Base-by-base conservation (phyloP, 768 basidiomycete species). In the Pseudohyphozyma bogoriensis region DNA sequence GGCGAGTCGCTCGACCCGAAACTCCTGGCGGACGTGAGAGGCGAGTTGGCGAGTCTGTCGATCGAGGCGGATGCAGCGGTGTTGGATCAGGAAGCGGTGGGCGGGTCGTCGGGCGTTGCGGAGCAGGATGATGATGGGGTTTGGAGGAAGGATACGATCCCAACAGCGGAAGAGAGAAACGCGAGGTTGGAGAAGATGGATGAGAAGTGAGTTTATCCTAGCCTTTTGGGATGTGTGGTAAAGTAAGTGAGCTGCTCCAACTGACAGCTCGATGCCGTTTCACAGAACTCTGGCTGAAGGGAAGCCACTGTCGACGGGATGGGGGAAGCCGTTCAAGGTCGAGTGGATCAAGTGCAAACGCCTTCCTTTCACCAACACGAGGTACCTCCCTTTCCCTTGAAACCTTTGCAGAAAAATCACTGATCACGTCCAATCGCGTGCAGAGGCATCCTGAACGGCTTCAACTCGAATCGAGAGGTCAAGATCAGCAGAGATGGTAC, bases 371-470 rank as follows among this genome's bases (percentile, higher is more conserved):
- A 75, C 84, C 40, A 79, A 83, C 42, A 76, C 85, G 36, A 79
- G 83, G 45, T 51, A 51, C 33, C 24, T 24, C 24, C 5, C 31
- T 20, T 35, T 33, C 31, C 20, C 12, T 50, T 31, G 5, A 3
- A 32, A 28, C 16, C 18, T 16, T 28, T 26, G 79, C 24, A 26
- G 65, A 85, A 82, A 0, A 76, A 80, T 18, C 78, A 79, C 3
- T 72, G 95, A 4, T n/a, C n/a, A n/a, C n/a, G n/a, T n/a, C 82
- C 87, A 0, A 95, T 95, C 73, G 74, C 77, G 62, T 81, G 81
- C 52, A 85, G 84, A 31, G 85, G 89, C 70, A 73, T 95, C 51
- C 83, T 87, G 42, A 97, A 96, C 71, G 85, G 85, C 3, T 96
- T 91, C 90, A 96, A 96, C 68, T 82, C 88, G 65, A 86, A 86